Base-by-base conservation (phyloP, 192 early-diverging fungal species). In the Chytriomyces sp. region DNA sequence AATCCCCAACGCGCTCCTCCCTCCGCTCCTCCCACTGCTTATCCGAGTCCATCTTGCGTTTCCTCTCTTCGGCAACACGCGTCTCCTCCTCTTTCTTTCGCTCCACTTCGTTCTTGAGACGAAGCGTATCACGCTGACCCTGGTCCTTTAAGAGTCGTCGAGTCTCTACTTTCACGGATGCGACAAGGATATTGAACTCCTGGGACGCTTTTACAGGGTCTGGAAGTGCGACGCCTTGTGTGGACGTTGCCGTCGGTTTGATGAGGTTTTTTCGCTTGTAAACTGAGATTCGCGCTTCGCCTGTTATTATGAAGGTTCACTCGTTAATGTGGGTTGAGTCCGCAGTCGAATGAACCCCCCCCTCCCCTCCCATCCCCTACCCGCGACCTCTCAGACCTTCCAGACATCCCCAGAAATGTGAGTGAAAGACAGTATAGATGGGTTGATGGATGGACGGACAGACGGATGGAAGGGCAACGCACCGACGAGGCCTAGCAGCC, bases 21-120 rank as follows among this genome's bases (percentile, higher is more conserved):
- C 82, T 22, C 30, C 81, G 53, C 74, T 77, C 75, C 60, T 84
- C 85, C 82, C 81, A 82, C 30, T 37, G 30, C 74, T 87, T 85
- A 53, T 84, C 78, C 37, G 78, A 54, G 52, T 84, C 81, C 52
- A 57, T 19, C 70, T 85, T 80, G 17, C 74, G 59, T 71, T 84
- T 85, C 39, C 77, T 54, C 59, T 81, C 80, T 26, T 74, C 56
- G 41, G 58, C 32, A 59, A 81, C 66, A 8, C 61, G 58, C 56
- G 73, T 80, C 12, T 75, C 71, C 53, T 81, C 80, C 34, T 76
- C 44, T 32, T 72, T 49, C 71, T 76, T 75, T 39, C 78, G 55
- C 71, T 87, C 83, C 37, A 77, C 77, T 72, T 81, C 82, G 59
- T 82, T 81, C 57, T 85, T 83, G 44, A 81, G 57, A 26, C 81